Evolutionary conservation across 2,329 filamentous ascomycete species (phyloP), one percentile per base, ranked within the genome.

Genomic region (Chaetomium sp.): DNA sequence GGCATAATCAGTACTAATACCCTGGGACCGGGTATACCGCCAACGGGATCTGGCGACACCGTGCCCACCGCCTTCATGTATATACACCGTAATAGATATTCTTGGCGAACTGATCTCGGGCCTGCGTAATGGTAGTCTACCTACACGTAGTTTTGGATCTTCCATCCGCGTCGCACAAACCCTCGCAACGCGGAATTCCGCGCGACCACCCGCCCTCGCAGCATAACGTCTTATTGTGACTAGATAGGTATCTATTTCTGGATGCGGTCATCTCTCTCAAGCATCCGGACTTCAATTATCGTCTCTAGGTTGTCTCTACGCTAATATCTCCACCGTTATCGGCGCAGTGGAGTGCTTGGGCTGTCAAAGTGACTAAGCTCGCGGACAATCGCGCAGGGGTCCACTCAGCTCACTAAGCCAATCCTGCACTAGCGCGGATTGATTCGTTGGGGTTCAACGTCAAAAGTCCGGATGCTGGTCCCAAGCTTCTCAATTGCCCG

Each of bases 361-460:
- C 60, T 64, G 65, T 64, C 64, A 66, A 56, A 58, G 49, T 63
- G 58, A 60, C 61, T 57, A 65, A 64, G 68, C 66, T 64, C 56
- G 62, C 58, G 60, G 61, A 54, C 59, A 42, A 38, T 23, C 33
- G 33, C 12, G 42, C 62, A 66, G 59, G 65, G 63, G 50, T 64
- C 57, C 60, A 57, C 57, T n/a, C n/a, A n/a, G n/a, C 21, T 12
- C 53, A 57, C 70, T 72, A 70, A 64, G 49, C 69, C 68, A 2
- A 13, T 67, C 57, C 49, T 25, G 66, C 51, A 21, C 60, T 71
- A 71, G 70, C 65, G 67, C 54, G 47, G 55, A 58, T 64, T 65
- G 61, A 57, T 66, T 66, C 66, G 70, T 72, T 71, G 70, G 70
- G 70, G 70, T 69, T 71, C 69, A 70, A 71, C 67, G 67, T 65